Evolutionary conservation across 106 monocot species (phyloP), one percentile per base, ranked within the genome.

Genomic region (Agapanthus africanus): DNA sequence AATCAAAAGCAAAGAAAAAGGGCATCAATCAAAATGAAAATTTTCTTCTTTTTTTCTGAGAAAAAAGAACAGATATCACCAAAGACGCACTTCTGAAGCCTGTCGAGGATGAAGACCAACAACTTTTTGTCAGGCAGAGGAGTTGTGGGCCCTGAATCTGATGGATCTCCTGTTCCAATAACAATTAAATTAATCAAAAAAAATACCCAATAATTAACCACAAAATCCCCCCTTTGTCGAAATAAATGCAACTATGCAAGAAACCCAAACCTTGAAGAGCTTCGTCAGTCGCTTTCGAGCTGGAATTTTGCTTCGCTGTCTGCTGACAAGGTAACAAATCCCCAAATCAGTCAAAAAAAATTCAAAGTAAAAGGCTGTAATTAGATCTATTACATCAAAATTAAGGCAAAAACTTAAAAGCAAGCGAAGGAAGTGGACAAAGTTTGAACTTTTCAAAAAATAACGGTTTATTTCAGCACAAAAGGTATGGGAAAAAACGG

Each of bases 71-170:
- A n/a, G 42, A 11, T 44, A 11, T 11, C 42, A 11, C 42, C 9
- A 16, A 44, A 44, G 16, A 54, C 87, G 49, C 74, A 95, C 94
- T 95, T 95, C 83, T 95, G 88, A 59, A 95, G 91, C 69, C 85
- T 85, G 61, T 95, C 94, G 36, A 95, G 94, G 78, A 95, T 88
- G 85, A 91, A 87, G 56, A 80, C 50, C 80, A 95, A 71, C 83
- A 95, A 85, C 83, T 88, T 87, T 75, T 85, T 88, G 83, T 90
- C 90, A 25, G 91, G 94, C 81, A 95, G 74, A 73, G 85, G 79
- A 32, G 91, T 95, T 25, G 79, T 79, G 76, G 83, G 74, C 75
- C 81, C 91, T 18, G 79, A 73, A 73, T 79, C 77, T 35, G 71
- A 77, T 54, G 40, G 72, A 69, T 76, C 76, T 73, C 51, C 50